These are phyloP conservation scores for Biscutella laevigata DNA, from an alignment of 441 rosid genomes.

Conservation along the genomic window DNA sequence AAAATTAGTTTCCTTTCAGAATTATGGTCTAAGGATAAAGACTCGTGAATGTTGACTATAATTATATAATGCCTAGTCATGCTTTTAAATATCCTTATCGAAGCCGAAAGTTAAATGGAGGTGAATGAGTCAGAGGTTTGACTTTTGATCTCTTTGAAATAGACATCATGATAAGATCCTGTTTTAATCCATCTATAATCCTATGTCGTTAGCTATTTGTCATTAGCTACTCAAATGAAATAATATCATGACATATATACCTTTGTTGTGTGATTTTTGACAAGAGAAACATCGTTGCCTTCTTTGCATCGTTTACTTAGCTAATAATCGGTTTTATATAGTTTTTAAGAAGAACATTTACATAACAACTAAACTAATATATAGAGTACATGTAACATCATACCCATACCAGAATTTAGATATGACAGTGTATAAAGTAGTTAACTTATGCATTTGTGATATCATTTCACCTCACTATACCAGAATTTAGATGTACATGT, in stretches of 20 bases:
- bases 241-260: not conserved
- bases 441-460: too few relatives aligned
- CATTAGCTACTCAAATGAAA: not conserved
- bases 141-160: constrained; percentile 2
- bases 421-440: not conserved
- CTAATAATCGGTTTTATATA: not conserved
- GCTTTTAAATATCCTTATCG: constrained; percentile 2
- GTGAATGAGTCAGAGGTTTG: constrained; percentile 11
- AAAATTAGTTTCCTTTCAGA: too few relatives aligned
- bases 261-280: constrained; percentile 7
- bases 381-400: not conserved
- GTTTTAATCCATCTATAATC: constrained; percentile 1
- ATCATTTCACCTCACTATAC: too few relatives aligned
- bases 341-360: not conserved
- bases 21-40: too few relatives aligned
- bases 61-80: not conserved
- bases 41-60: too few relatives aligned
- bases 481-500: too few relatives aligned
- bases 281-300: not conserved
- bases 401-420: not conserved
- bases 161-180: not conserved
- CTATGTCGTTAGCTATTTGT: constrained; percentile 5
- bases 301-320: constrained; percentile 5
- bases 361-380: constrained; percentile 1
- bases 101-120: constrained; percentile 10